Base-by-base conservation (phyloP, 345 rosid genomes). In the Tarenaya hassleriana region DNA sequence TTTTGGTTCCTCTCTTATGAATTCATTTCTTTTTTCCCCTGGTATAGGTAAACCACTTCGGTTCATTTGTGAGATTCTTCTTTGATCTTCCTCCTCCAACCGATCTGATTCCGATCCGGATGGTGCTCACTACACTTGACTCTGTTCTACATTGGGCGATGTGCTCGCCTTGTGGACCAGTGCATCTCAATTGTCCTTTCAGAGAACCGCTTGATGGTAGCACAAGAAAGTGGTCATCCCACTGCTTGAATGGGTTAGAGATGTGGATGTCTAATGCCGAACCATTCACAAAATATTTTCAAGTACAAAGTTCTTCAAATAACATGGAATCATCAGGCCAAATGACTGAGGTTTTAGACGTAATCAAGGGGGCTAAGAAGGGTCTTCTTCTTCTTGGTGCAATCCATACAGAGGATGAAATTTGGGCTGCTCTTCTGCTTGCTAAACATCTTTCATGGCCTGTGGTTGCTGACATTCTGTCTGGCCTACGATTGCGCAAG, bases 121-220 rank as follows among this genome's bases (percentile, higher is more conserved):
- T 84, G 91, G 83, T 84, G 39, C 88, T 91, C 43, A 91, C 96
- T 8, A 79, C 95, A 16, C 60, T 91, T 34, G 96, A 86, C 76
- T 82, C 96, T 56, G 98, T 96, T 44, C 73, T 84, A 27, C 79
- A 91, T 49, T 65, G 81, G 81, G 91, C 98, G 38, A 82, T 77
- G 15, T 72, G 80, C 33, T 69, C 75, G 37, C 84, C 87, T 38
- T 51, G 55, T 71, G 98, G 98, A 14, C 98, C 98, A 14, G 96
- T 91, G 74, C 98, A 91, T 71, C 72, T 91, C 18, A 91, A 91
- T 68, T 91, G 96, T 69, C 72, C 94, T 65, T 91, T 84, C 49
- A 75, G 98, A 74, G 98, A 91, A 65, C 95, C 98, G 19, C 61
- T 86, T 62, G 88, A 90, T 52, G 69, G 54, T 62, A 73, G 77